Conservation (phyloP, 192 early-diverging fungal species). For the Lobosporangium transversale region DNA sequence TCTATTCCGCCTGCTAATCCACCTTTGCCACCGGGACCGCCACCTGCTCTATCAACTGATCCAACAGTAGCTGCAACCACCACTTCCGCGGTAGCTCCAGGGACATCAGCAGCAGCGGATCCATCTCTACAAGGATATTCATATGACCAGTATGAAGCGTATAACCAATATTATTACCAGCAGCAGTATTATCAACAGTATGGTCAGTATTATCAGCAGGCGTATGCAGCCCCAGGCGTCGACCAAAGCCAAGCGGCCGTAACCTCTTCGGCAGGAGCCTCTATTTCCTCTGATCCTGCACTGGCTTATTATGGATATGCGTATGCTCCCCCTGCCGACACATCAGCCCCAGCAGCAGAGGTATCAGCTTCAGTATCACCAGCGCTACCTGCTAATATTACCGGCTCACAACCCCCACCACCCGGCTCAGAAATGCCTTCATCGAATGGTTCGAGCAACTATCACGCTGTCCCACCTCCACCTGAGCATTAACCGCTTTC, state of each 20-base stretch:
- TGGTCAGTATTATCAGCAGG: constrained; percentile 42
- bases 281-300: constrained; percentile 30
- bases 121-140: constrained; percentile 21
- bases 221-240: constrained; percentile 14
- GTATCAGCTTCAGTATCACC: constrained; percentile 15
- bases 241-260: constrained; percentile 8
- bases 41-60: constrained; percentile 10
- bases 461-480: constrained; percentile 6
- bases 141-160: constrained; percentile 49
- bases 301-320: constrained; percentile 48
- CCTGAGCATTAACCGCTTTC: not conserved
- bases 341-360: constrained; percentile 7
- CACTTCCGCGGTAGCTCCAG: not conserved
- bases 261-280: constrained; percentile 6
- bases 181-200: constrained; percentile 53
- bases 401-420: not conserved
- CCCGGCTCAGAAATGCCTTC: not conserved
- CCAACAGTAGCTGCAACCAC: not conserved
- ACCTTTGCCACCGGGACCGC: constrained; percentile 35
- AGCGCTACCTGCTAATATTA: constrained; percentile 4
- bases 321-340: constrained; percentile 11
- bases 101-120: constrained; percentile 5
- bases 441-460: not conserved
- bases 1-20: constrained; percentile 41
- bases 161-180: constrained; percentile 50